Base-by-base conservation (phyloP, 2,329 filamentous ascomycete genomes). In the Hymenoscyphus infarciens region DNA sequence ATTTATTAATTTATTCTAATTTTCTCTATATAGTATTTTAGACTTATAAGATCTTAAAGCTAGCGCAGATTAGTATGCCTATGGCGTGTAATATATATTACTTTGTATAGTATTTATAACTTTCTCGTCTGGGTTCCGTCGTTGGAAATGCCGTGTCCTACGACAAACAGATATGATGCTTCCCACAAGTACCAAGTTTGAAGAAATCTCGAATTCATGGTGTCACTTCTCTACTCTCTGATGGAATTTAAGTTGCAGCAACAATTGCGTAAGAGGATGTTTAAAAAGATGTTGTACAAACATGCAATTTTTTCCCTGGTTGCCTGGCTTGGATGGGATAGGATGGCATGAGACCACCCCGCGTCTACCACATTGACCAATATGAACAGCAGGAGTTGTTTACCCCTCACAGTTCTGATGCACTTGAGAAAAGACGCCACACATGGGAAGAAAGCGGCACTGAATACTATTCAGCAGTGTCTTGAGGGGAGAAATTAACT, bases 361-460 rank as follows among this genome's bases (percentile, higher is more conserved):
- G 45, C 45, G 45, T 52, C 13, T 19, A 22, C 19, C 8, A 52
- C 2, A 52, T 52, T 10, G 45, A 3, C 45, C 45, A 52, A 25
- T 52, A 52, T 52, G 10, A 52, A 52, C 0, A 4, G 10, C 19
- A 13, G 45, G 10, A 52, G 8, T n/a, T 49, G 10, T 22, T 52
- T 25, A 52, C 45, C 45, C 45, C 45, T 52, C 45, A 52, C 45
- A 52, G 45, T 22, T 52, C 45, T 52, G 45, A 52, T 52, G 45
- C 45, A 52, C 19, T 22, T 25, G n/a, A 3, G 29, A 52, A 25
- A 52, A 25, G 11, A 22, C 19, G 19, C 45, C 19, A 5, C 19
- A 5, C 7, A 5, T 13, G 45, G 19, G 45, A 52, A n/a, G 7
- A 52, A 52, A 25, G 45, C 45, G 45, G 45, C 45, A 25, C 22